A percentile compares a stretch with the other conserved stretches of the same genome.
These are phyloP conservation scores for Rhizophagus clarus DNA, from an alignment of 192 early-diverging fungal species.

Conservation along the genomic window DNA sequence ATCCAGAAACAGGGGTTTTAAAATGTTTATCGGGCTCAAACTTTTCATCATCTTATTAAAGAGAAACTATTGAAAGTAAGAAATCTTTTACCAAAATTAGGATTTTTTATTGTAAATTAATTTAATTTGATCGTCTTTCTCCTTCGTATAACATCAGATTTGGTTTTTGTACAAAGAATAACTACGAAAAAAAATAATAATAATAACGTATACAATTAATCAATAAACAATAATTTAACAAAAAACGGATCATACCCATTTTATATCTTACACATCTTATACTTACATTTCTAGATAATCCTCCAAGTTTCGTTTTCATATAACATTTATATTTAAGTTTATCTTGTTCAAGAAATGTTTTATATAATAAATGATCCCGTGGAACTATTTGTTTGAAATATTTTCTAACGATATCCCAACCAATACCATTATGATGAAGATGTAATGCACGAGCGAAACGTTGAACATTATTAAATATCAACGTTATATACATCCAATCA, in stretches of 20 bases:
- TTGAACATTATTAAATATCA: conserved; percentile 61
- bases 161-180: conserved; percentile 37
- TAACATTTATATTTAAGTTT: conserved; percentile 60
- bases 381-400: conserved; percentile 52
- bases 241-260: background rate
- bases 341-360: conserved; percentile 47
- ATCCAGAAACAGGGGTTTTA: too few species aligned
- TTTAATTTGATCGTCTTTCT: too few species aligned
- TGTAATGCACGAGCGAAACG: conserved; percentile 60
- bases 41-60: too few species aligned
- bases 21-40: too few species aligned
- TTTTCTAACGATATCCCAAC: conserved; percentile 60
- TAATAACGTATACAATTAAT: too few species aligned
- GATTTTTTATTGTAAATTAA: too few species aligned
- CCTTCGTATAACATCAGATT: conserved; percentile 38
- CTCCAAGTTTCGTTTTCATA: conserved; percentile 67
- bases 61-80: too few species aligned
- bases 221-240: background rate
- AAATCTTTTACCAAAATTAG: too few species aligned
- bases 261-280: background rate
- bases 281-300: conserved; percentile 64
- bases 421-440: conserved; percentile 59
- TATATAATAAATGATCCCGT: conserved; percentile 43
- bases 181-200: conserved; percentile 31
- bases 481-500: conserved; percentile 61